These are phyloP conservation scores for Hura crepitans DNA, from an alignment of 441 rosid genomes.

Conservation along the genomic window DNA sequence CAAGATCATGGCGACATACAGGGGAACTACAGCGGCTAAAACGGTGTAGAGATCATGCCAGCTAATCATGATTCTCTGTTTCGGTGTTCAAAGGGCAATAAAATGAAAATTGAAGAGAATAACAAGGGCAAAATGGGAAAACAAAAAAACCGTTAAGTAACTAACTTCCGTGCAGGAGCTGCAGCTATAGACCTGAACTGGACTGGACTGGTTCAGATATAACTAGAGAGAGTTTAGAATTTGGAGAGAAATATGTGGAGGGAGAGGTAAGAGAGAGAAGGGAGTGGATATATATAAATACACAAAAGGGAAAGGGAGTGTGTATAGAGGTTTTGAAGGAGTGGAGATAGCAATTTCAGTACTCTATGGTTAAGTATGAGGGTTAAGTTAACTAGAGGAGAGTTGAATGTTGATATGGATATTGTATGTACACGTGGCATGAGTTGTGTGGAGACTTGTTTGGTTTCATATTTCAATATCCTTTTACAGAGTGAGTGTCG, in stretches of 20 bases:
- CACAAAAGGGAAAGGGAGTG: background rate
- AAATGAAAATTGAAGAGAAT: background rate
- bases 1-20: slow-evolving; percentile 71
- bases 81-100: slow-evolving; percentile 7
- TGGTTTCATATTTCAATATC: background rate
- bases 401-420: background rate
- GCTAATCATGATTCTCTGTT: slow-evolving; percentile 39
- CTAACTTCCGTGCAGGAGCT: slow-evolving; percentile 22
- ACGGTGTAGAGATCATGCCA: slow-evolving; percentile 56
- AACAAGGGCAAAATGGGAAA: slow-evolving; percentile 29
- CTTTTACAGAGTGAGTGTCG: background rate
- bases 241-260: background rate
- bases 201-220: background rate
- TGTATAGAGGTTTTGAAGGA: background rate
- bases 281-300: background rate
- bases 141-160: slow-evolving; percentile 41
- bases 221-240: background rate
- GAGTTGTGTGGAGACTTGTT: slow-evolving; percentile 6
- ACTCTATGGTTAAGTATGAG: slow-evolving; percentile 13
- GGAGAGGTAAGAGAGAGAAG: background rate
- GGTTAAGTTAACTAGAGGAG: slow-evolving; percentile 18
- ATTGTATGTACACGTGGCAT: slow-evolving; percentile 13
- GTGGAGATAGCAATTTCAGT: too few species aligned
- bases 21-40: slow-evolving; percentile 65
- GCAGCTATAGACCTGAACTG: slow-evolving; percentile 22